These are phyloP conservation scores for Jamesozyma lodderae DNA, from an alignment of 805 yeast genomes.

Conservation along the genomic window DNA sequence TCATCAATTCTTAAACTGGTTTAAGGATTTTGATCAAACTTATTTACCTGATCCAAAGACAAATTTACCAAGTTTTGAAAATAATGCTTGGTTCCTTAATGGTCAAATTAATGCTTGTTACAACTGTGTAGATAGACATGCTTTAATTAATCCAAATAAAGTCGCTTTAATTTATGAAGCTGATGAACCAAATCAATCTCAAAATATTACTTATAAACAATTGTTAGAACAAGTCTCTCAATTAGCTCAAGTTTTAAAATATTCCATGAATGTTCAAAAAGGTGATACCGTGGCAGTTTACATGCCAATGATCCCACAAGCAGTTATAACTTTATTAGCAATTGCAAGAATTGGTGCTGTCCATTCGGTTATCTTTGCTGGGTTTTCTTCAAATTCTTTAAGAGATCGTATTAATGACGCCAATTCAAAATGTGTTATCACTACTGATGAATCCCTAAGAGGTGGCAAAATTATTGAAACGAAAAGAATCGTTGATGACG, in stretches of 20 bases:
- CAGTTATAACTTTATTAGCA: constrained; percentile 66
- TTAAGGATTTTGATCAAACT: constrained; percentile 57
- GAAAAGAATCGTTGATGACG: constrained; percentile 77
- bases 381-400: constrained; percentile 65
- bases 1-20: constrained; percentile 67
- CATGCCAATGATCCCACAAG: constrained; percentile 81
- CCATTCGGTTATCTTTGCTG: constrained; percentile 81
- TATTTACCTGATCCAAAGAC: constrained; percentile 31
- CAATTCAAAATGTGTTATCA: constrained; percentile 59
- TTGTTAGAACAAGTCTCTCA: constrained; percentile 60
- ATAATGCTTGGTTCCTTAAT: constrained; percentile 67
- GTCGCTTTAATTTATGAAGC: constrained; percentile 74
- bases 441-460: constrained; percentile 75
- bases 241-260: constrained; percentile 58
- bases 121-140: constrained; percentile 79
- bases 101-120: constrained; percentile 75
- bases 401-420: constrained; percentile 69
- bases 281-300: constrained; percentile 84
- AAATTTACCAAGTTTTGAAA: constrained; percentile 34
- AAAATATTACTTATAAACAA: constrained; percentile 57
- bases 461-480: constrained; percentile 78
- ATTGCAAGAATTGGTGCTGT: constrained; percentile 74
- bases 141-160: constrained; percentile 59
- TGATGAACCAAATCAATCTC: constrained; percentile 55
- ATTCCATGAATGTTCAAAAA: constrained; percentile 55